A percentile compares a stretch with the other conserved stretches of the same genome.
Conservation (phyloP, 495 filamentous ascomycete genomes). For the Penicillium paxilli region DNA sequence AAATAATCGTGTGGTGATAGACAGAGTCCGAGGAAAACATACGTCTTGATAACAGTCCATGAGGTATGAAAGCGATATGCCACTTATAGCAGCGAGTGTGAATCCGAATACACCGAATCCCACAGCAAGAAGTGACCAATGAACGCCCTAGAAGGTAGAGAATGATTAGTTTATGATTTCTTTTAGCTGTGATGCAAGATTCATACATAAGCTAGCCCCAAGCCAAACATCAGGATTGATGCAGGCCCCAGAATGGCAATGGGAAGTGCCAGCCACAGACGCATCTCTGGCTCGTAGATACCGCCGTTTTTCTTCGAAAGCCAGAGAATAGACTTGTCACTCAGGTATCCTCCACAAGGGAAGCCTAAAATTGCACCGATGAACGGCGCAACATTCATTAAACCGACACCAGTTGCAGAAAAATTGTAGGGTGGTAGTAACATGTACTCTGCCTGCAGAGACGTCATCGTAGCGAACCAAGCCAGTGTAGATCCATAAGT, state of each 20-base stretch:
- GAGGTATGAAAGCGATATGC: conserved; percentile 33
- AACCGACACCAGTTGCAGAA: conserved; percentile 31
- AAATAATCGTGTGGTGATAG: not conserved
- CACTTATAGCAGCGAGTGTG: conserved; percentile 18
- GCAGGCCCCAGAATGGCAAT: conserved; percentile 21
- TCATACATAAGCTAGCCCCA: conserved; percentile 29
- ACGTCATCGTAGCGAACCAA: conserved; percentile 34
- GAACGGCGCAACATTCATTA: conserved; percentile 39
- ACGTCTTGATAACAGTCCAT: conserved; percentile 39
- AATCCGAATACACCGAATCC: conserved; percentile 32
- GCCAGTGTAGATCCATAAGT: conserved; percentile 34
- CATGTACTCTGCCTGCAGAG: conserved; percentile 32
- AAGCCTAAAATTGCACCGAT: conserved; percentile 38
- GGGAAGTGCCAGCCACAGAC: conserved; percentile 33
- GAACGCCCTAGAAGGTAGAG: conserved; percentile 20
- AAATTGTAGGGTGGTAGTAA: conserved; percentile 40
- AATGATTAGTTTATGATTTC: not conserved
- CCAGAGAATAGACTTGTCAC: conserved; percentile 35
- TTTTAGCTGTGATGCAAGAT: not conserved
- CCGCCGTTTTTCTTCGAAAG: conserved; percentile 38
- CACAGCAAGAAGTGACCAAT: conserved; percentile 29
- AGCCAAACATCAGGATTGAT: conserved; percentile 36
- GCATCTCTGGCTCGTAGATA: conserved; percentile 44
- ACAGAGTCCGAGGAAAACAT: not conserved
- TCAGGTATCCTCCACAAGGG: conserved; percentile 32